Percentiles rank a stretch among this genome's conserved stretches.
These are phyloP conservation scores for Zychaea mexicana DNA, from an alignment of 371 early-diverging fungal species.

Conservation along the genomic window DNA sequence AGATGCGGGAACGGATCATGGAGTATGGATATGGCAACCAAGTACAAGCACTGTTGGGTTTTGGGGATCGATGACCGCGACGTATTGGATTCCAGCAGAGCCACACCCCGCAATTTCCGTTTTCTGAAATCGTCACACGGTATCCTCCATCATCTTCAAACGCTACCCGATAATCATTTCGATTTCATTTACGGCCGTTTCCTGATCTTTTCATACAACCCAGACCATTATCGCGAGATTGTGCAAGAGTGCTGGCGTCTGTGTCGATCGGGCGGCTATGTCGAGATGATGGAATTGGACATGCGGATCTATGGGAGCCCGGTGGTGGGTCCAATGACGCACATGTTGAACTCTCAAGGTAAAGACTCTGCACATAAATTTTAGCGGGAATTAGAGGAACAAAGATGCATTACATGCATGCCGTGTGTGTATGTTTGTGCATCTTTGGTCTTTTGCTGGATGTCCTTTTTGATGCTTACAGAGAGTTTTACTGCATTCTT, in stretches of 20 bases:
- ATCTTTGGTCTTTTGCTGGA: too few relatives aligned
- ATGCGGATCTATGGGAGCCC: slow-evolving; percentile 39
- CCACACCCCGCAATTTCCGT: slow-evolving; percentile 24
- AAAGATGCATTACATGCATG: neutral
- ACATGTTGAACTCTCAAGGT: slow-evolving; percentile 43
- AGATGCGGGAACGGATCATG: slow-evolving; percentile 23
- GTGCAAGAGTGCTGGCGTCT: slow-evolving; percentile 38
- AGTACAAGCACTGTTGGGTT: slow-evolving; percentile 17
- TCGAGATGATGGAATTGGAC: slow-evolving; percentile 47
- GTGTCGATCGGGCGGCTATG: slow-evolving; percentile 31
- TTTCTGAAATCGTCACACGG: slow-evolving; percentile 23
- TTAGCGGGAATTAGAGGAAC: too few relatives aligned
- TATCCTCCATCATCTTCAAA: slow-evolving; percentile 28
- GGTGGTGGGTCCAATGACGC: slow-evolving; percentile 22
- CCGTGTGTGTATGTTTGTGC: too few relatives aligned
- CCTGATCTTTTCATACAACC: slow-evolving; percentile 22
- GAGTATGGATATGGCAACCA: slow-evolving; percentile 20
- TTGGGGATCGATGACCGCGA: slow-evolving; percentile 18
- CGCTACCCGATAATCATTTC: slow-evolving; percentile 32
- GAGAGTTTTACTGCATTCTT: too few relatives aligned
- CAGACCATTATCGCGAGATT: slow-evolving; percentile 29
- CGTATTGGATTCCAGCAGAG: slow-evolving; percentile 3
- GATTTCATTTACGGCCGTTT: slow-evolving; percentile 41
- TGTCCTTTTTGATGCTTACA: too few relatives aligned
- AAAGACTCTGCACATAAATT: slow-evolving; percentile 3